A percentile compares a stretch with the other conserved stretches of the same genome.
Conservation (phyloP, 441 rosid species). For the Corymbia citriodora region DNA sequence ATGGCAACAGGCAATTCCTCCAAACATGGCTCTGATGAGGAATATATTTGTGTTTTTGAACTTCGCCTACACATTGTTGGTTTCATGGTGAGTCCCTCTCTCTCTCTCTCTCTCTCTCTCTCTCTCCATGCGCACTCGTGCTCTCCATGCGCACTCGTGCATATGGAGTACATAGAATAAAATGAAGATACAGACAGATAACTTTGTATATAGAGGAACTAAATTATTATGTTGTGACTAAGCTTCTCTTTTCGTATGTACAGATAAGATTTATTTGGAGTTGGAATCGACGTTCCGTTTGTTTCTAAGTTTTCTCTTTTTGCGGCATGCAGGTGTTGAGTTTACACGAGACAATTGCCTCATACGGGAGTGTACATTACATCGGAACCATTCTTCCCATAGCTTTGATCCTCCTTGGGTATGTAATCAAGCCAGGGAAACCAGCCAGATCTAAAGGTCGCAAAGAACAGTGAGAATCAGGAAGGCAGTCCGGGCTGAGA, state of each 20-base stretch:
- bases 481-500: constrained; percentile 3
- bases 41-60: constrained; percentile 43
- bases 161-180: not conserved
- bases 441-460: constrained; percentile 58
- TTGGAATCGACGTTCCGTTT: not conserved
- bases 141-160: not conserved
- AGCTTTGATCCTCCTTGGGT: constrained; percentile 51
- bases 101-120: not conserved
- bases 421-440: constrained; percentile 52
- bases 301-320: not conserved
- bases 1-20: constrained; percentile 80
- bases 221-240: not conserved
- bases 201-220: not conserved
- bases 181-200: not conserved
- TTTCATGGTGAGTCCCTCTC: constrained; percentile 63
- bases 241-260: not conserved
- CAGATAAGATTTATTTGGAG: not conserved
- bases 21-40: constrained; percentile 40
- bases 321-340: constrained; percentile 51
- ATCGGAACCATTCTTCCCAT: constrained; percentile 73
- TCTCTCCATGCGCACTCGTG: not conserved
- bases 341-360: constrained; percentile 64
- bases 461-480: constrained; percentile 42
- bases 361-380: constrained; percentile 70
- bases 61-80: constrained; percentile 79